Conservation (phyloP, 257 asterid species). For the Scutellaria baicalensis region DNA sequence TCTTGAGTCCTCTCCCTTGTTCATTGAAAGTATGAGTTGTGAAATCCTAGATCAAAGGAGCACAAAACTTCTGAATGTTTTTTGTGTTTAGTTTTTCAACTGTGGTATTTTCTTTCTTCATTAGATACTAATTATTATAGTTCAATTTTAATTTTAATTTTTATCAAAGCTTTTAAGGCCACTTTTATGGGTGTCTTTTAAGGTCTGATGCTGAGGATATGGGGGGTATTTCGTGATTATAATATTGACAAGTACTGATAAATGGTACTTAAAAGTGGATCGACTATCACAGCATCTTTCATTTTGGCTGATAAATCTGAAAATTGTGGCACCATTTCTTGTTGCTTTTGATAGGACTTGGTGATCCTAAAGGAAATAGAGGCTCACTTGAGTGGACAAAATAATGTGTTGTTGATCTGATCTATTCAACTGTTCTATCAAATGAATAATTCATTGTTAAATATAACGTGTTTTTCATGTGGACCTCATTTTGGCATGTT, state of each 20-base stretch:
- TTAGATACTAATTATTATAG: background rate
- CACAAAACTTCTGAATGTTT: background rate
- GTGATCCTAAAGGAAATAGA: background rate
- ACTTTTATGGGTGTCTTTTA: background rate
- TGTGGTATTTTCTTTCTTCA: background rate
- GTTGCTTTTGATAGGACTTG: background rate
- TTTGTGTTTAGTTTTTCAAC: background rate
- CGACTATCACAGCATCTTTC: background rate
- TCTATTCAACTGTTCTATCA: background rate
- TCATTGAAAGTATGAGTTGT: background rate
- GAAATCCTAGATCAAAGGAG: background rate
- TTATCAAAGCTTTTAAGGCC: background rate
- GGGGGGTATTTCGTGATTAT: background rate
- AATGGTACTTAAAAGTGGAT: background rate
- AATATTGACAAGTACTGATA: background rate
- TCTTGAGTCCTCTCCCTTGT: background rate
- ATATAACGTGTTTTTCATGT: background rate
- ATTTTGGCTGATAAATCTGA: background rate
- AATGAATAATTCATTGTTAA: background rate
- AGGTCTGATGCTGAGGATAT: background rate
- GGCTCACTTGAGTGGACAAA: background rate
- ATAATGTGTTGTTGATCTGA: background rate
- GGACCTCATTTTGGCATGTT: background rate
- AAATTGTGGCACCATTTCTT: background rate
- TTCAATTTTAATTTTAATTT: background rate